phyloP scores from a whole-genome alignment of 192 early-diverging fungal genomes.

The Funneliformis mosseae region DNA sequence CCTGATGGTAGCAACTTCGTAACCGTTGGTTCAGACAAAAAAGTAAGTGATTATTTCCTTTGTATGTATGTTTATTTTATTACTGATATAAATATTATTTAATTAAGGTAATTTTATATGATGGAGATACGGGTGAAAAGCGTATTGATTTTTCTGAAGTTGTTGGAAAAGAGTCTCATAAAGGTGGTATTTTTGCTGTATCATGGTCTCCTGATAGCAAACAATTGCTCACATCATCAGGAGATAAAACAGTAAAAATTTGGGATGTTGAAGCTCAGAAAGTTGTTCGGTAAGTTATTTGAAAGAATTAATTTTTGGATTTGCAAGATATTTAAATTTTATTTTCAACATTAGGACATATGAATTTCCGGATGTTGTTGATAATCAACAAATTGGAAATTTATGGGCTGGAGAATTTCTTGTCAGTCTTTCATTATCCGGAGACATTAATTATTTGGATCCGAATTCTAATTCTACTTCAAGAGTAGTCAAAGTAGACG shows the following conservation, averaged over 20 bases:
- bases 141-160: conserved; percentile 52
- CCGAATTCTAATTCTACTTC: conserved; percentile 51
- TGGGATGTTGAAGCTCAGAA: conserved; percentile 82
- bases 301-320: neutral
- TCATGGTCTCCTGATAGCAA: conserved; percentile 85
- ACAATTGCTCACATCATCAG: conserved; percentile 79
- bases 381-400: conserved; percentile 92
- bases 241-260: conserved; percentile 84
- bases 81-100: neutral
- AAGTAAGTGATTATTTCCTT: conserved; percentile 45
- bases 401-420: conserved; percentile 81
- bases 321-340: neutral
- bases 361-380: conserved; percentile 50
- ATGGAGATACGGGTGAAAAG: conserved; percentile 87
- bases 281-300: conserved; percentile 59
- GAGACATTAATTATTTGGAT: conserved; percentile 87
- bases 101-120: conserved; percentile 83
- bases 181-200: conserved; percentile 81
- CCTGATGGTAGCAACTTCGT: conserved; percentile 82
- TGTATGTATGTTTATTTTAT: neutral
- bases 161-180: conserved; percentile 60
- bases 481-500: conserved; percentile 54
- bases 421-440: conserved; percentile 80
- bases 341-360: conserved; percentile 49
- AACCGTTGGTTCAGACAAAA: conserved; percentile 83